Conservation (phyloP, 352 stramenopile genomes). For the Blastocystis hominis region DNA sequence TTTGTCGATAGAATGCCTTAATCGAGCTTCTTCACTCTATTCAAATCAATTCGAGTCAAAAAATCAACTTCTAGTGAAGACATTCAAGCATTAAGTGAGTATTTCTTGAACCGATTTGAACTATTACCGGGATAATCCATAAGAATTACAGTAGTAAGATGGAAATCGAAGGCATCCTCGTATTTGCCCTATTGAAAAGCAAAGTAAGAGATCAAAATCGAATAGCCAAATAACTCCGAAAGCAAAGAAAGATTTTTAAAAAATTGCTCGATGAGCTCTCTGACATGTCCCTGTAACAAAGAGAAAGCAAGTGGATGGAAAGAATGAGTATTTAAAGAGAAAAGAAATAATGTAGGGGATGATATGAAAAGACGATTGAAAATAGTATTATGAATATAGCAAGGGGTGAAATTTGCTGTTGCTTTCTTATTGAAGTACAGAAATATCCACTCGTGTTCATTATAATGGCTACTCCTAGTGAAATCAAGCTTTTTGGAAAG, state of each 20-base stretch:
- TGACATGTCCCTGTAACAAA: too few species aligned
- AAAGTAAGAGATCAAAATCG: too few species aligned
- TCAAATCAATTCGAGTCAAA: background rate
- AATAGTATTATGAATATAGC: background rate
- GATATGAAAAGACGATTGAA: background rate
- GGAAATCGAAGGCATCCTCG: too few species aligned
- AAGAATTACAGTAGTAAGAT: too few species aligned
- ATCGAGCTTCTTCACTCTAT: background rate
- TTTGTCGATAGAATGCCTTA: background rate
- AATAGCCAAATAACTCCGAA: too few species aligned
- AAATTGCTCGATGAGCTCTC: too few species aligned
- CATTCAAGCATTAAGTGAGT: background rate
- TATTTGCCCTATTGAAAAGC: too few species aligned
- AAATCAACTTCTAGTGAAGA: background rate
- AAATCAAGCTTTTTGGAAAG: slow-evolving; percentile 88
- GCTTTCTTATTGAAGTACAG: background rate
- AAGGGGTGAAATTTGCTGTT: background rate
- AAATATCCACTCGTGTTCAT: slow-evolving; percentile 48
- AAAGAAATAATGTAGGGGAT: background rate
- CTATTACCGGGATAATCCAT: too few species aligned
- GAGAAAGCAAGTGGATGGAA: too few species aligned
- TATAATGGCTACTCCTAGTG: slow-evolving; percentile 65
- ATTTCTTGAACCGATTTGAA: too few species aligned
- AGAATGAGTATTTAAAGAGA: background rate
- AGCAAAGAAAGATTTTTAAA: too few species aligned